Conservation (phyloP, 352 stramenopile species). For the Pythium phragmiticola region DNA sequence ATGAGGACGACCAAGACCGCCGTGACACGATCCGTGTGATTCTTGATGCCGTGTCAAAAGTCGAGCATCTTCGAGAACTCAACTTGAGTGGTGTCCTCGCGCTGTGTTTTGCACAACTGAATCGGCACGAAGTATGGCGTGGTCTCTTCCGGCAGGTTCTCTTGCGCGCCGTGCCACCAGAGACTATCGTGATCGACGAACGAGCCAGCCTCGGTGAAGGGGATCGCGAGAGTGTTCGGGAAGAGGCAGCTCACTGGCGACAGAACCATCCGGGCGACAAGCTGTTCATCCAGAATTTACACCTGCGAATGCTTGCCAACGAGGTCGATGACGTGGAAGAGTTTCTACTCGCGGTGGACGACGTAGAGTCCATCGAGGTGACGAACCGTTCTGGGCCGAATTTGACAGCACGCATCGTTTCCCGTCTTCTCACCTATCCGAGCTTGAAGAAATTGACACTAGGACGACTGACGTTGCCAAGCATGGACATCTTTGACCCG, state of each 20-base stretch:
- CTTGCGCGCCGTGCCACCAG: background rate
- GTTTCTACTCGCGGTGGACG: background rate
- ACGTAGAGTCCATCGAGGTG: conserved; percentile 2
- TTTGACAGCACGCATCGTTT: background rate
- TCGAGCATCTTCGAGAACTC: background rate
- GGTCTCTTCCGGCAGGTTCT: conserved; percentile 3
- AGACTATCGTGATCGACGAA: background rate
- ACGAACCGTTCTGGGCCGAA: background rate
- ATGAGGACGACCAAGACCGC: conserved; percentile 11
- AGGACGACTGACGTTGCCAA: background rate
- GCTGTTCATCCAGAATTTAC: conserved; percentile 2
- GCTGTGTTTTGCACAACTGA: background rate
- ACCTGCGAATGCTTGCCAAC: background rate
- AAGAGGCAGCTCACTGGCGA: conserved; percentile 2
- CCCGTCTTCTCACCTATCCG: background rate
- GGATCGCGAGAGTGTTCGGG: background rate
- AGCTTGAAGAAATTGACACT: conserved; percentile 7
- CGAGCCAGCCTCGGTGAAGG: background rate
- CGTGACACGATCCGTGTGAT: conserved; percentile 7
- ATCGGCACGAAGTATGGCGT: background rate
- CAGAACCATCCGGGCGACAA: background rate
- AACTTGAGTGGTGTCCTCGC: conserved; percentile 4
- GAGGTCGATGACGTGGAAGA: background rate
- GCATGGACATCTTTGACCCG: conserved; percentile 15
- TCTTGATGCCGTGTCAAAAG: background rate